phyloP scores from a whole-genome alignment of 495 filamentous ascomycete genomes.

The Bathelium albidoporum region DNA sequence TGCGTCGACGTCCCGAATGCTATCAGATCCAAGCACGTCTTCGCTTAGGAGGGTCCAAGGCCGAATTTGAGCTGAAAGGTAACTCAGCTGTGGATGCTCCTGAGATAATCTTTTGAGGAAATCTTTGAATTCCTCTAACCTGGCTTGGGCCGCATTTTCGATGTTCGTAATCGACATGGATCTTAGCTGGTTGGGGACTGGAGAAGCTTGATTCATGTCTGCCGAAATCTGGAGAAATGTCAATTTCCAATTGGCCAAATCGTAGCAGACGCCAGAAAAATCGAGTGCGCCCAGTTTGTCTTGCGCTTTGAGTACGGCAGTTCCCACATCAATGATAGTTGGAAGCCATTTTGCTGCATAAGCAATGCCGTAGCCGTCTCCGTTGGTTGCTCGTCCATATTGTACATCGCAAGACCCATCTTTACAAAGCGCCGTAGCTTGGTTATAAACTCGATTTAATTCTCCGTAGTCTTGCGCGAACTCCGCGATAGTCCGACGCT shows the following conservation, averaged over 20 bases:
- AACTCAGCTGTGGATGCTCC: slow-evolving; percentile 8
- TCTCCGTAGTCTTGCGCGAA: neutral
- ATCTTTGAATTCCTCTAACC: slow-evolving; percentile 8
- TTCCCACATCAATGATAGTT: slow-evolving; percentile 11
- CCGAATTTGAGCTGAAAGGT: slow-evolving; percentile 16
- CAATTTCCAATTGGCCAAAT: neutral
- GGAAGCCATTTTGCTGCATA: slow-evolving; percentile 16
- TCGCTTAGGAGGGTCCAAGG: slow-evolving; percentile 5
- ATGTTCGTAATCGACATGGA: neutral
- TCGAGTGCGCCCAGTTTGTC: slow-evolving; percentile 22
- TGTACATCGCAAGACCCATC: neutral
- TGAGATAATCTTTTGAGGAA: slow-evolving; percentile 9
- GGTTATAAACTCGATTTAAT: neutral
- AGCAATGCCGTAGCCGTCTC: neutral
- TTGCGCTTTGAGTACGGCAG: slow-evolving; percentile 20
- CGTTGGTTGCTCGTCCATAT: neutral
- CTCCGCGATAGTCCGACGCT: slow-evolving; percentile 47
- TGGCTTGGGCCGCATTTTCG: neutral
- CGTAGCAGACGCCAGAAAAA: slow-evolving; percentile 7
- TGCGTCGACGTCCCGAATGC: neutral
- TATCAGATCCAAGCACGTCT: neutral
- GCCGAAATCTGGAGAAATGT: neutral
- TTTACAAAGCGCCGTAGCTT: neutral
- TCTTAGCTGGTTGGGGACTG: neutral
- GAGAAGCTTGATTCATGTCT: neutral